Evolutionary conservation across 1,139 yeast species (phyloP).

Genomic region (Kurtzmaniella quercitrusa): DNA sequence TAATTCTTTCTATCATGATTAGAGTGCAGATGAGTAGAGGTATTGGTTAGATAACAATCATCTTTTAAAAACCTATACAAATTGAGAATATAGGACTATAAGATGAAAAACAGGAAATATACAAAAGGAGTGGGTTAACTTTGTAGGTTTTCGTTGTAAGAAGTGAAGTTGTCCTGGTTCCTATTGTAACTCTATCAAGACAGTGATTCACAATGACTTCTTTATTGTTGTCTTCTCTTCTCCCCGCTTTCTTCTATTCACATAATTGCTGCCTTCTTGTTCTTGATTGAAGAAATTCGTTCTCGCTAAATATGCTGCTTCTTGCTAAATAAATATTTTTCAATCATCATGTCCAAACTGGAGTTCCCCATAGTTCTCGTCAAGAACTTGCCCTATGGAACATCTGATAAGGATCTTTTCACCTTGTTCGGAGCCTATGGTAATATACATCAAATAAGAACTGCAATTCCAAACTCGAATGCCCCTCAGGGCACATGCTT

Average conservation of each 20-base stretch:
- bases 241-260: background rate
- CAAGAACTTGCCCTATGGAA: conserved; percentile 56
- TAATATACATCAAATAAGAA: conserved; percentile 50
- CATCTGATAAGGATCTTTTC: conserved; percentile 45
- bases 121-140: too few species aligned
- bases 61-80: too few species aligned
- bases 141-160: too few species aligned
- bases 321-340: background rate
- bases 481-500: conserved; percentile 53
- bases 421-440: conserved; percentile 57
- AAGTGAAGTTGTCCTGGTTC: too few species aligned
- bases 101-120: too few species aligned
- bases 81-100: too few species aligned
- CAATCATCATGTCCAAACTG: conserved; percentile 1
- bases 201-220: too few species aligned
- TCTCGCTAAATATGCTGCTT: background rate
- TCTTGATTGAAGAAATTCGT: too few species aligned
- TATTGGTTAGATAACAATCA: too few species aligned
- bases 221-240: too few species aligned
- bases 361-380: conserved; percentile 52
- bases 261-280: background rate
- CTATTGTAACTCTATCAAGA: too few species aligned
- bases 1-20: conserved; percentile 5
- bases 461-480: conserved; percentile 28
- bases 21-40: background rate